These are phyloP conservation scores for Scutellaria minor DNA, from an alignment of 257 asterid genomes.

Conservation along the genomic window DNA sequence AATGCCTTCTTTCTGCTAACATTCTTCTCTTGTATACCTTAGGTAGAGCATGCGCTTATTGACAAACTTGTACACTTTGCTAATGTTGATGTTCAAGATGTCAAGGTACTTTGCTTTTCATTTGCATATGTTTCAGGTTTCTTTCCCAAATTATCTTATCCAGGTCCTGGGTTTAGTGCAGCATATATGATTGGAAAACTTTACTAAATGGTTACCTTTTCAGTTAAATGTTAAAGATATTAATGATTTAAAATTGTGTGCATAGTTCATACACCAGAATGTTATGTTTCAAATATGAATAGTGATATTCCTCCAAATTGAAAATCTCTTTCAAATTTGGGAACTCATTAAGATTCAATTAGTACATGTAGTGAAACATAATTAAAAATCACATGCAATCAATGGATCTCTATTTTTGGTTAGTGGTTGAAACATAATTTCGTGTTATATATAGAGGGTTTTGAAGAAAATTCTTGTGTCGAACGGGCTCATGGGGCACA, in stretches of 20 bases:
- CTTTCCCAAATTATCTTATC: conserved; percentile 7
- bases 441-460: conserved; percentile 2
- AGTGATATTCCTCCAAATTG: conserved; percentile 8
- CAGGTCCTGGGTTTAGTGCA: conserved; percentile 5
- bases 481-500: too few species aligned
- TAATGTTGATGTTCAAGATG: conserved; percentile 80
- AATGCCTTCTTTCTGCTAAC: conserved; percentile 31
- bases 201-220: not conserved
- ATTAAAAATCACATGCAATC: not conserved
- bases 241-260: conserved; percentile 20
- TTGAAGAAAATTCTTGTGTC: not conserved
- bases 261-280: not conserved
- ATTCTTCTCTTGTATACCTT: conserved; percentile 37
- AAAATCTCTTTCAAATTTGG: conserved; percentile 15
- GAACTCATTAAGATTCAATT: not conserved
- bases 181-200: conserved; percentile 1
- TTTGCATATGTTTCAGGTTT: conserved; percentile 16
- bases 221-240: conserved; percentile 24
- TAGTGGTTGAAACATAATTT: not conserved
- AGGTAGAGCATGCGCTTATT: conserved; percentile 79
- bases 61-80: conserved; percentile 74
- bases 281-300: conserved; percentile 2
- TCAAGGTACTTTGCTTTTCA: conserved; percentile 66
- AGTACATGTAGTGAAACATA: too few species aligned
- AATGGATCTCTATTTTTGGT: conserved; percentile 1